Evolutionary conservation across 768 basidiomycete species (phyloP), one percentile per base, ranked within the genome.

Genomic region (Astraeus odoratus): DNA sequence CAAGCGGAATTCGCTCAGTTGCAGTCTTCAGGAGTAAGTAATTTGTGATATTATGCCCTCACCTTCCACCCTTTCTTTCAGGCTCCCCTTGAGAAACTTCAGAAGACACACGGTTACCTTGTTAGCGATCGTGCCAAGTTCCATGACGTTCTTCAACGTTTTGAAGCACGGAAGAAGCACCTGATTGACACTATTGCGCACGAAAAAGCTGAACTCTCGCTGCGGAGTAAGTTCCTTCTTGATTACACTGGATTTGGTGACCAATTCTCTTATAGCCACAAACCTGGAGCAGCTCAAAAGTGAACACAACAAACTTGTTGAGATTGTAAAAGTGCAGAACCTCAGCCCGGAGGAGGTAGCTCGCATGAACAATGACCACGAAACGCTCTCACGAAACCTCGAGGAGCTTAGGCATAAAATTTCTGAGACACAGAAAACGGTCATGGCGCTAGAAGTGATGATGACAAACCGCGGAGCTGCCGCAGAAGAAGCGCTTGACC

Each of bases 331-430:
- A 56, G 78, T 70, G 25, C 96, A 99, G 63, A 94, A 96, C 57
- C 74, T 99, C 35, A 79, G 87, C 1, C 86, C 87, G 0, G 90
- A 94, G 62, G 94, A 99, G 64, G 91, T 96, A 33, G 67, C 78
- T 43, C 81, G 81, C 29, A 94, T 99, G 89, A 93, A 85, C 55
- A 80, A 80, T 4, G 93, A 97, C 52, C 85, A 91, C 46, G 88
- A 93, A 54, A 78, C 73, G 22, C 72, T 95, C 27, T 70, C 77
- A 4, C 76, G 80, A 41, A 85, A 76, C 53, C 66, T 92, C 43
- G 81, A 85, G 51, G 86, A 88, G 49, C 76, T 93, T 44, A 83
- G 79, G 51, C 70, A 77, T 49, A 91, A 85, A 57, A 77, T 89
- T 7, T 64, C 78, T 0, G 85, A 93, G 53, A 79, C 83, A 2